Conservation (phyloP, 2,329 filamentous ascomycete species). For the Saccharata proteae region DNA sequence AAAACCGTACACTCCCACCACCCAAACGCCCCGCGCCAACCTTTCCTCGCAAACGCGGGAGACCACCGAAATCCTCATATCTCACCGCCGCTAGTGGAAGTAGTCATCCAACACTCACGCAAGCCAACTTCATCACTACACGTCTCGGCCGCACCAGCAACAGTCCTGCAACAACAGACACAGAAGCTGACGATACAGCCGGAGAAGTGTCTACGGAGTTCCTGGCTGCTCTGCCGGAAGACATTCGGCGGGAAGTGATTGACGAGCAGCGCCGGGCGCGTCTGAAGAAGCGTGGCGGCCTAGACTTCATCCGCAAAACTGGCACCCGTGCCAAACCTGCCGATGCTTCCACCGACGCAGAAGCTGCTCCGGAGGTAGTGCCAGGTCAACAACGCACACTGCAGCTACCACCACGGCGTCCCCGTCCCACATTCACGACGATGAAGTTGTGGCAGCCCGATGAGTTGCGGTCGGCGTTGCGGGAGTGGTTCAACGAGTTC, state of each 20-base stretch:
- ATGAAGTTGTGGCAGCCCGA: constrained; percentile 40
- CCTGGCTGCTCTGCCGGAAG: constrained; percentile 69
- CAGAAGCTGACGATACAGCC: constrained; percentile 14
- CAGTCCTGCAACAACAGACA: constrained; percentile 17
- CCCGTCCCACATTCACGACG: constrained; percentile 50
- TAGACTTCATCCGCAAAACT: not conserved
- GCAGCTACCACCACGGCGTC: constrained; percentile 36
- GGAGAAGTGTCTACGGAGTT: constrained; percentile 44
- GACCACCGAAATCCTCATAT: constrained; percentile 25
- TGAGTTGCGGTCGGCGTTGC: constrained; percentile 63
- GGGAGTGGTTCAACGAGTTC: constrained; percentile 65
- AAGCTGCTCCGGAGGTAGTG: constrained; percentile 9
- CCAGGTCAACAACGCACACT: constrained; percentile 26
- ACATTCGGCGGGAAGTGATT: constrained; percentile 66
- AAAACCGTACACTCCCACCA: constrained; percentile 39
- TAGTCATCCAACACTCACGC: constrained; percentile 40
- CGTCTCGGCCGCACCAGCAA: constrained; percentile 14
- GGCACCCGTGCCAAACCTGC: not conserved
- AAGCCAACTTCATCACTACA: constrained; percentile 57
- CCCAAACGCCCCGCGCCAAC: constrained; percentile 34
- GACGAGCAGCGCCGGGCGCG: constrained; percentile 55
- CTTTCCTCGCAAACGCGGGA: constrained; percentile 49
- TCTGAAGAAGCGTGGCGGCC: constrained; percentile 20
- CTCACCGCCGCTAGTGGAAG: constrained; percentile 33
- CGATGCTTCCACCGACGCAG: constrained; percentile 1